These are phyloP conservation scores for Scedosporium dehoogii DNA, from an alignment of 2,329 filamentous ascomycete species.

Conservation along the genomic window DNA sequence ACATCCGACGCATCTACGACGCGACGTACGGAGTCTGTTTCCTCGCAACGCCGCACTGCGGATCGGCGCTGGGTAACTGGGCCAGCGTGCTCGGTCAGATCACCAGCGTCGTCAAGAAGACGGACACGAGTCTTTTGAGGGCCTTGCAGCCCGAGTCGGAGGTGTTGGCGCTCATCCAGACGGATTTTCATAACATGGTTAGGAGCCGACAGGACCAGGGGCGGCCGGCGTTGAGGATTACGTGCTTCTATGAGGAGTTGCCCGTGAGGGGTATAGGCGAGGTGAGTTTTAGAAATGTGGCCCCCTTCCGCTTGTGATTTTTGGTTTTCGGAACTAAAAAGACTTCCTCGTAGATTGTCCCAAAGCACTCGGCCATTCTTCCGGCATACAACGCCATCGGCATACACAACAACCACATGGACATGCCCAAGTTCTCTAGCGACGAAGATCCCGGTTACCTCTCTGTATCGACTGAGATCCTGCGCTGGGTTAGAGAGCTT, in stretches of 20 bases:
- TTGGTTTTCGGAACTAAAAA: no score
- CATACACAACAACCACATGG: conserved; percentile 12
- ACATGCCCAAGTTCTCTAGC: conserved; percentile 9
- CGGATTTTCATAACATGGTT: conserved; percentile 8
- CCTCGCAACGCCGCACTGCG: conserved; percentile 8
- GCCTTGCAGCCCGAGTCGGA: conserved; percentile 6
- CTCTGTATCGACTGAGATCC: not conserved
- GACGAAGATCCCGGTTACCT: conserved; percentile 4
- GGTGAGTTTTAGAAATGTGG: not conserved
- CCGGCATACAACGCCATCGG: conserved; percentile 8
- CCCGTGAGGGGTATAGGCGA: not conserved
- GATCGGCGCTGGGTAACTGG: conserved; percentile 3
- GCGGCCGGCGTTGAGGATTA: not conserved
- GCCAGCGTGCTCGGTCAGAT: not conserved
- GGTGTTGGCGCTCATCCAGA: conserved; percentile 4
- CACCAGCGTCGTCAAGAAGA: conserved; percentile 1
- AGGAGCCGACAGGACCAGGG: not conserved
- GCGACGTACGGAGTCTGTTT: conserved; percentile 2
- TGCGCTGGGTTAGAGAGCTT: not conserved
- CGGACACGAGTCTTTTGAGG: not conserved
- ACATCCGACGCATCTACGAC: conserved; percentile 1
- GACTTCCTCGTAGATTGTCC: conserved; percentile 3
- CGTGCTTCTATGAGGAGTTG: conserved; percentile 9
- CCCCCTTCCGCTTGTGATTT: not conserved
- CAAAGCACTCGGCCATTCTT: conserved; percentile 10